Evolutionary conservation across 75 land plant genomes (phyloP).

Genomic region (Larix kaempferi): DNA sequence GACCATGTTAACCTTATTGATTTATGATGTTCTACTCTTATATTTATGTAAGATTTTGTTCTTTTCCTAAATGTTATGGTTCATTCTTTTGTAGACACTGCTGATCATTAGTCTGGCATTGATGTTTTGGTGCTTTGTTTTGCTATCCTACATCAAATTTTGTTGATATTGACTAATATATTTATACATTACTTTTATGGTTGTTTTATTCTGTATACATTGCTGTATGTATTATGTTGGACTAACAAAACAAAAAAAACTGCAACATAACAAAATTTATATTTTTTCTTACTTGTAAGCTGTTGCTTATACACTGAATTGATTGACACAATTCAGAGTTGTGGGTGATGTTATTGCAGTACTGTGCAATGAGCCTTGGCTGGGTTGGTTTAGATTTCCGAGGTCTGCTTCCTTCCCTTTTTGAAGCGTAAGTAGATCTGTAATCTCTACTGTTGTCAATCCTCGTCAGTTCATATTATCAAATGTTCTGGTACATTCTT

Average conservation of each 20-base stretch:
- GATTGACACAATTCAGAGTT: background rate
- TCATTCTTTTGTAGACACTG: background rate
- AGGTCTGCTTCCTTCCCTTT: constrained; percentile 91
- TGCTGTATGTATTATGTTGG: background rate
- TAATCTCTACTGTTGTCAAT: background rate
- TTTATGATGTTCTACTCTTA: background rate
- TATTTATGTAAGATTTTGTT: background rate
- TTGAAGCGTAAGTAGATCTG: constrained; percentile 69
- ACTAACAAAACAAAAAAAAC: background rate
- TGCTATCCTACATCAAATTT: background rate
- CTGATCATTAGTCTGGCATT: background rate
- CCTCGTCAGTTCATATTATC: background rate
- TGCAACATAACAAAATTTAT: background rate
- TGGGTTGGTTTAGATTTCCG: constrained; percentile 97
- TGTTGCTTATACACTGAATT: background rate
- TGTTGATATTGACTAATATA: background rate
- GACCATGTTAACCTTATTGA: background rate
- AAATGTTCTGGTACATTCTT: background rate
- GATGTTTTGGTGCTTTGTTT: background rate
- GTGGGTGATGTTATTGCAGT: constrained; percentile 50
- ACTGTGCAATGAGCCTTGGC: constrained; percentile 97
- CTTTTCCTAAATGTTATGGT: background rate
- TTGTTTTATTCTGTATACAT: background rate
- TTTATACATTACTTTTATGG: background rate
- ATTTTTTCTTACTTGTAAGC: background rate